Percentiles rank a stretch among this genome's conserved stretches.
Conservation (phyloP, 2,329 filamentous ascomycete species). For the Pezicula radicicola region DNA sequence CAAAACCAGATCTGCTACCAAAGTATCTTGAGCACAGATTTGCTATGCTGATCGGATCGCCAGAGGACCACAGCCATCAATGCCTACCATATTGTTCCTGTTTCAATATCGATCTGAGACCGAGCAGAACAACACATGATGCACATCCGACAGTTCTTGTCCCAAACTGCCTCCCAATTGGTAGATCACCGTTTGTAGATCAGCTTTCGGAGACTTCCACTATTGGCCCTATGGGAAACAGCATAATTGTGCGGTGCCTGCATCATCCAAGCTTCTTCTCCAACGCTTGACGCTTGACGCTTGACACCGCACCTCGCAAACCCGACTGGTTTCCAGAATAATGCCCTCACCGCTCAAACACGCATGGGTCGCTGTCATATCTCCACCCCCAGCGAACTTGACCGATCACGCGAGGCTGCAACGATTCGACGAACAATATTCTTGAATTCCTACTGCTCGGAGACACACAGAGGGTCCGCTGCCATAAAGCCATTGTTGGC, state of each 20-base stretch:
- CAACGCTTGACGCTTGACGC: slow-evolving; percentile 15
- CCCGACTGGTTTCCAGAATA: slow-evolving; percentile 17
- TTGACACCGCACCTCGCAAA: slow-evolving; percentile 9
- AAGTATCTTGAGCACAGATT: no score
- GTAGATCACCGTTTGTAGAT: slow-evolving; percentile 27
- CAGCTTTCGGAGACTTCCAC: slow-evolving; percentile 5
- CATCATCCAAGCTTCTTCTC: slow-evolving; percentile 14
- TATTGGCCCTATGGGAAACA: slow-evolving; percentile 15
- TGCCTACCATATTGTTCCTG: no score
- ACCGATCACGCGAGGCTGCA: slow-evolving; percentile 15
- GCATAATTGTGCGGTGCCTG: slow-evolving; percentile 18
- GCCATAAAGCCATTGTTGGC: background rate
- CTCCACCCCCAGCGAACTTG: slow-evolving; percentile 11
- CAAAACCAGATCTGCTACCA: background rate
- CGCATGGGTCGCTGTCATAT: slow-evolving; percentile 20
- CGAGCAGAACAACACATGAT: background rate
- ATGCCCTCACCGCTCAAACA: slow-evolving; percentile 31
- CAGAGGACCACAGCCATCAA: no score
- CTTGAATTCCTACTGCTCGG: background rate
- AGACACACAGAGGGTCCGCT: background rate
- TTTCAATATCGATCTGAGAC: slow-evolving; percentile 1
- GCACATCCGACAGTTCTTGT: slow-evolving; percentile 3
- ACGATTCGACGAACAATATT: slow-evolving; percentile 2
- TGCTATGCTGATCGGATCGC: no score
- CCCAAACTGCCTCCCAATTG: slow-evolving; percentile 14